These are phyloP conservation scores for Parafenestella ontariensis DNA, from an alignment of 2,329 filamentous ascomycete genomes.

Conservation along the genomic window DNA sequence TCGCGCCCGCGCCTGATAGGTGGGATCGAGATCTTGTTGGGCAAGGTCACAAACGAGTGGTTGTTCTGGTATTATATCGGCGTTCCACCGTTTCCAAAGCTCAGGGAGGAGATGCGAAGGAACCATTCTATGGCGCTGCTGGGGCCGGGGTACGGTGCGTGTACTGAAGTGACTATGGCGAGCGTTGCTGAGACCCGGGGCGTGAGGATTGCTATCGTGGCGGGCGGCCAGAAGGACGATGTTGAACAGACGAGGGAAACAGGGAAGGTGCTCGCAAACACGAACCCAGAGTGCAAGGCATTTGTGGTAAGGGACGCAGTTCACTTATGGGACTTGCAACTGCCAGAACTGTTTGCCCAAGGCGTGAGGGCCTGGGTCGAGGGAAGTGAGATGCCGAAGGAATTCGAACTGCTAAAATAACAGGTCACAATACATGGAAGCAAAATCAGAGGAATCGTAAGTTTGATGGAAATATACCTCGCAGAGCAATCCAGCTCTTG, in stretches of 20 bases:
- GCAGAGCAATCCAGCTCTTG: too few relatives aligned
- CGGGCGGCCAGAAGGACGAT: constrained; percentile 16
- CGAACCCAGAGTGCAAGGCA: constrained; percentile 2
- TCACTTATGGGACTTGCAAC: constrained; percentile 16
- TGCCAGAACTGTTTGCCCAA: constrained; percentile 18
- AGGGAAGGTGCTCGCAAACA: constrained; percentile 2
- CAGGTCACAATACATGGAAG: too few relatives aligned
- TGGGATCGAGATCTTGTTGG: too few relatives aligned
- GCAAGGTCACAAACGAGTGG: not conserved
- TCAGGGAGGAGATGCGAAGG: constrained; percentile 1
- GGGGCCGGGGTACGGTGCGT: constrained; percentile 3
- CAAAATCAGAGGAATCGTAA: too few relatives aligned
- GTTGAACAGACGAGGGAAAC: constrained; percentile 8
- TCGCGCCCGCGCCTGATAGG: not conserved
- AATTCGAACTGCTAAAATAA: constrained; percentile 4
- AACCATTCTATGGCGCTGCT: constrained; percentile 4
- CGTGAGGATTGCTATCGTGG: constrained; percentile 11
- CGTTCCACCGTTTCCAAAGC: not conserved
- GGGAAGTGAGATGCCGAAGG: constrained; percentile 6
- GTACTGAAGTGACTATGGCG: constrained; percentile 6
- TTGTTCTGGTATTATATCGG: not conserved
- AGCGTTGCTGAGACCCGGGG: constrained; percentile 2
- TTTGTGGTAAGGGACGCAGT: constrained; percentile 13
- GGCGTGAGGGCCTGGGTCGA: constrained; percentile 14
- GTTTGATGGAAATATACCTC: too few relatives aligned